Conservation (phyloP, 257 asterid genomes). For the Nicotiana obtusifolia region DNA sequence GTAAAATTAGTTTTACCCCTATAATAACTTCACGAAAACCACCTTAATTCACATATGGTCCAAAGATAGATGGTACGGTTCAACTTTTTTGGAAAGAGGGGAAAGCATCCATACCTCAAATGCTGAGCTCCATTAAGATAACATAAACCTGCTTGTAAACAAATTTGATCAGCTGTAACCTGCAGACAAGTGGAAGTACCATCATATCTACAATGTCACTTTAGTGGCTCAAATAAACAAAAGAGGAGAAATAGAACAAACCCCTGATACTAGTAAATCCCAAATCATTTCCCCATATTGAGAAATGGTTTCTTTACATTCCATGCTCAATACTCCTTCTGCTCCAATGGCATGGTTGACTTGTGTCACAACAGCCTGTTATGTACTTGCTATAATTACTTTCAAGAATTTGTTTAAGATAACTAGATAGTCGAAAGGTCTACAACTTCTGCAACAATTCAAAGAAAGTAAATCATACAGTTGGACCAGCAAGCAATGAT, state of each 20-base stretch:
- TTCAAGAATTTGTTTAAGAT: neutral
- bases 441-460: neutral
- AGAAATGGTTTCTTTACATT: conserved; percentile 66
- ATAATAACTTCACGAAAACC: neutral
- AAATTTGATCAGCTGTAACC: conserved; percentile 67
- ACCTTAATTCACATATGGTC: neutral
- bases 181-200: conserved; percentile 24
- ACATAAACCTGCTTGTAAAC: conserved; percentile 70
- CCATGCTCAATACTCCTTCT: conserved; percentile 74
- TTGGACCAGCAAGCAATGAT: conserved; percentile 87
- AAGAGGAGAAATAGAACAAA: conserved; percentile 10
- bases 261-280: conserved; percentile 80
- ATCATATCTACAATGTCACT: neutral
- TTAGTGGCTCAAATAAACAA: neutral
- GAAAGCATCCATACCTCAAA: conserved; percentile 21
- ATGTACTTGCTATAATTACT: neutral
- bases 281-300: conserved; percentile 79
- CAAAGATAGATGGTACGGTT: no score
- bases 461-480: conserved; percentile 37
- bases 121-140: conserved; percentile 38
- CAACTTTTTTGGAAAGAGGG: neutral
- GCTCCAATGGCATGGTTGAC: conserved; percentile 95
- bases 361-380: conserved; percentile 71
- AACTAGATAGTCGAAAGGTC: neutral
- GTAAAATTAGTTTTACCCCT: neutral